phyloP scores from a whole-genome alignment of 768 basidiomycete genomes.

The Leccinum subgranulosum region DNA sequence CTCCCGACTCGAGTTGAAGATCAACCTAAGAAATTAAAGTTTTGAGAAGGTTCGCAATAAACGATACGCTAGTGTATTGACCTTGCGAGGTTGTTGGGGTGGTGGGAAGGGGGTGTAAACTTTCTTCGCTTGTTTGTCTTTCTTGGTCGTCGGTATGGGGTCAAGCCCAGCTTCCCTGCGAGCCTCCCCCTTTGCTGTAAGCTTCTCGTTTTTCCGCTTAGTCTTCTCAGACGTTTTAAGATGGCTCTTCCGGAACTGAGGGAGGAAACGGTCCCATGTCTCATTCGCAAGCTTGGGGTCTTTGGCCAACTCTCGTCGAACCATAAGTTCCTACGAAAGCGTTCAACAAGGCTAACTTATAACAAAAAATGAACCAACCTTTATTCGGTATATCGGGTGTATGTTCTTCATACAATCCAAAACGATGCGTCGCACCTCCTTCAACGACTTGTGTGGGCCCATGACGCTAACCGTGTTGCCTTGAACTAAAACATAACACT shows the following conservation, averaged over 20 bases:
- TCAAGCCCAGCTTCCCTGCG: constrained; percentile 65
- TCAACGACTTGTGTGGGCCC: constrained; percentile 93
- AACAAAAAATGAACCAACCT: constrained; percentile 45
- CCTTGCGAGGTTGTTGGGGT: constrained; percentile 89
- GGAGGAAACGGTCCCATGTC: constrained; percentile 96
- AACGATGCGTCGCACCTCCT: constrained; percentile 95
- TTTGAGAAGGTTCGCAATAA: constrained; percentile 3
- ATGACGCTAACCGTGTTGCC: constrained; percentile 98
- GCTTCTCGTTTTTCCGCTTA: constrained; percentile 76
- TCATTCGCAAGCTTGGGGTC: constrained; percentile 94
- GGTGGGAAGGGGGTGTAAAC: constrained; percentile 99
- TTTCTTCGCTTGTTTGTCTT: constrained; percentile 72
- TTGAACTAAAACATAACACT: constrained; percentile 97
- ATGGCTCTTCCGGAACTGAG: constrained; percentile 91
- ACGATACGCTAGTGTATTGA: constrained; percentile 27
- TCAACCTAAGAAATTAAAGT: constrained; percentile 57
- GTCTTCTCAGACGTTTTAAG: constrained; percentile 95
- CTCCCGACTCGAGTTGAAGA: constrained; percentile 91
- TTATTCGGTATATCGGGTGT: constrained; percentile 98
- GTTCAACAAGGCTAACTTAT: background rate
- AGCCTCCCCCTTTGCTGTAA: constrained; percentile 59
- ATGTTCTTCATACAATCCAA: constrained; percentile 99
- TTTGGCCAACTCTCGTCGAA: constrained; percentile 94
- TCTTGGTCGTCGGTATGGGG: constrained; percentile 30
- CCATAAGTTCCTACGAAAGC: constrained; percentile 84